Conservation (phyloP, 139 green algal genomes). For the Chlamydomonas urium region DNA sequence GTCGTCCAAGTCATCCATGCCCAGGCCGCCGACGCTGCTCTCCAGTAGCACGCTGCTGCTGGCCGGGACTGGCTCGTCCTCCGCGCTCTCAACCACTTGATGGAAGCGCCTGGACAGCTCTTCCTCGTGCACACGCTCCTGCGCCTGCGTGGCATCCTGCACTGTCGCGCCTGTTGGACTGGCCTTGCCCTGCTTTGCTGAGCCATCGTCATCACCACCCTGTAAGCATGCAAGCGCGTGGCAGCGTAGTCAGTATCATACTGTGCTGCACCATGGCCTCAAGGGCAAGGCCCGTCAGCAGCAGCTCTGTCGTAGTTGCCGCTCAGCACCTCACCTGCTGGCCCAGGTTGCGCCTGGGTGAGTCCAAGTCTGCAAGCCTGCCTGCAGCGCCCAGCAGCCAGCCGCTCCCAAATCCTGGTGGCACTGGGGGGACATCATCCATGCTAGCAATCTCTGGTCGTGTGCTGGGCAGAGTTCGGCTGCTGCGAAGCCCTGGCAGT, state of each 20-base stretch:
- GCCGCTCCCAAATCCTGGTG: background rate
- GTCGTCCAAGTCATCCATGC: background rate
- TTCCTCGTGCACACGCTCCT: background rate
- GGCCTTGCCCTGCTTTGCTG: background rate
- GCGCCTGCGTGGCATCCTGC: background rate
- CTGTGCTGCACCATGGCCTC: background rate
- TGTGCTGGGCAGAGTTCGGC: too few relatives aligned
- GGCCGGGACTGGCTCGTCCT: background rate
- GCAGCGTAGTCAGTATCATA: background rate
- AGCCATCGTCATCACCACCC: background rate
- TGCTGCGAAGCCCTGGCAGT: too few relatives aligned
- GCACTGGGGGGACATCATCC: too few relatives aligned
- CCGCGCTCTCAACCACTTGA: background rate
- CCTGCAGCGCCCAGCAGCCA: background rate
- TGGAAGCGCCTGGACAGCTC: background rate
- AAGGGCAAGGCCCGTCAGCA: background rate
- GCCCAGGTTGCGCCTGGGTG: background rate
- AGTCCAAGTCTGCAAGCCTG: background rate
- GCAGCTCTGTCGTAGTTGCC: too few relatives aligned
- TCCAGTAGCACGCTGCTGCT: background rate
- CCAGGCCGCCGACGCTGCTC: background rate
- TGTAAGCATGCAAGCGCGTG: background rate
- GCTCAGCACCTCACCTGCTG: background rate
- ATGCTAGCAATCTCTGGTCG: too few relatives aligned
- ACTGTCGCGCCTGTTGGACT: background rate